Evolutionary conservation across 106 monocot genomes (phyloP).

Genomic region (Phalaenopsis equestris): DNA sequence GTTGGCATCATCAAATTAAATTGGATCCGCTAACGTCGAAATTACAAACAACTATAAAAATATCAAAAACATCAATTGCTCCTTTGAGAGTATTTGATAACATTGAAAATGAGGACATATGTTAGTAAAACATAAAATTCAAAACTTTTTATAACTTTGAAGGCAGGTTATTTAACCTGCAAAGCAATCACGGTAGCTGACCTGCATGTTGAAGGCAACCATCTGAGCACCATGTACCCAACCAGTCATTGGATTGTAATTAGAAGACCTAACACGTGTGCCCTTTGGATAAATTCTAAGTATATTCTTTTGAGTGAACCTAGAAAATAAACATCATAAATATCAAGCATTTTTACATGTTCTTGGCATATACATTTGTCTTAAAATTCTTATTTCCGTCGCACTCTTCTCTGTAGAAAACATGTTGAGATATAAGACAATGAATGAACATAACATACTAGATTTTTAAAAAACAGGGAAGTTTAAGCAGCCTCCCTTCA

Average conservation of each 20-base stretch:
- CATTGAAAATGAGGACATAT: neutral
- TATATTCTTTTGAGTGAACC: conserved; percentile 74
- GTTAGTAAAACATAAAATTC: neutral
- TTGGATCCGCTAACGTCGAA: neutral
- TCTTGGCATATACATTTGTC: neutral
- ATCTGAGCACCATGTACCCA: conserved; percentile 92
- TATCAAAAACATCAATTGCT: neutral
- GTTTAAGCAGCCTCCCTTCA: neutral
- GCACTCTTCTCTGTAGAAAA: neutral
- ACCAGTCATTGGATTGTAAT: conserved; percentile 68
- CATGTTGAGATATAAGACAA: neutral
- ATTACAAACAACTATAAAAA: neutral
- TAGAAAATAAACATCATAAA: conserved; percentile 16
- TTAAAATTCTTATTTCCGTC: neutral
- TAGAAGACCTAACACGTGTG: conserved; percentile 61
- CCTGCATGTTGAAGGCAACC: conserved; percentile 98
- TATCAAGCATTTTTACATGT: neutral
- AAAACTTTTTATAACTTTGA: neutral
- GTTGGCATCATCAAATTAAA: too few species aligned
- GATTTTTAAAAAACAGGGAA: neutral
- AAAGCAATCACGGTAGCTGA: conserved; percentile 13
- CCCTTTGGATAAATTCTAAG: conserved; percentile 77
- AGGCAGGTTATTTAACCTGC: neutral
- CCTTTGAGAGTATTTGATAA: neutral
- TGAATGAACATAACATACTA: neutral